Base-by-base conservation (phyloP, 1,139 yeast species). In the Candida gigantensis region DNA sequence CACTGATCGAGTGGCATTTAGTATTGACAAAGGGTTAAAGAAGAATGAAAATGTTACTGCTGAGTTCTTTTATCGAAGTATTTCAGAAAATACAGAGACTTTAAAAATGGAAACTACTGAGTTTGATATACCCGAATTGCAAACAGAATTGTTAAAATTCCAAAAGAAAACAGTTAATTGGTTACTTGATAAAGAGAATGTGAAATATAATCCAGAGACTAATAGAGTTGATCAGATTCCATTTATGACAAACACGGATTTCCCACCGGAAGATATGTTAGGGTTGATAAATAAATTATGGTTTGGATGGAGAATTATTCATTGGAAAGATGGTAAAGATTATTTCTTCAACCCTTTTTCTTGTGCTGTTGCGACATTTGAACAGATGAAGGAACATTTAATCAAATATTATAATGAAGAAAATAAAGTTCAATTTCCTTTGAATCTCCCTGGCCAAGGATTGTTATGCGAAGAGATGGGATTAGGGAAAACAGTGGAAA, bases 381-480 rank as follows among this genome's bases (percentile, higher is more conserved):
- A n/a, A 29, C 40, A 3, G 52, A 58, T 17, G 64, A 70, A 1
- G 42, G 40, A 50, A 7, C 68, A 55, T 19, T 11, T 42, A 10
- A 8, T 49, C 6, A 42, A 53, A 5, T 57, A 61, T 32, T 44
- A 49, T 41, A 36, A 44, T 7, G 18, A 34, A 2, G 45, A 41
- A 13, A 44, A 44, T 10, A 45, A 41, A 21, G 29, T 27, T 4
- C 44, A 31, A 24, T 52, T 45, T 3, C 47, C 50, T 9, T 37
- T 21, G 10, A 25, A 36, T 4, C 36, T 64, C 6, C 74, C 74
- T 2, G 90, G 88, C 0, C 73, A 72, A 40, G 96, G 92, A 0
- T 62, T 90, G 6, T 58, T 90, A 26, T 84, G 94, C 1, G 97
- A 90, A 54, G 97, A 92, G 58, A 92, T 92, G 98, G 97, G 98